Conservation (phyloP, 2,329 filamentous ascomycete genomes). For the Xylaria sp. region DNA sequence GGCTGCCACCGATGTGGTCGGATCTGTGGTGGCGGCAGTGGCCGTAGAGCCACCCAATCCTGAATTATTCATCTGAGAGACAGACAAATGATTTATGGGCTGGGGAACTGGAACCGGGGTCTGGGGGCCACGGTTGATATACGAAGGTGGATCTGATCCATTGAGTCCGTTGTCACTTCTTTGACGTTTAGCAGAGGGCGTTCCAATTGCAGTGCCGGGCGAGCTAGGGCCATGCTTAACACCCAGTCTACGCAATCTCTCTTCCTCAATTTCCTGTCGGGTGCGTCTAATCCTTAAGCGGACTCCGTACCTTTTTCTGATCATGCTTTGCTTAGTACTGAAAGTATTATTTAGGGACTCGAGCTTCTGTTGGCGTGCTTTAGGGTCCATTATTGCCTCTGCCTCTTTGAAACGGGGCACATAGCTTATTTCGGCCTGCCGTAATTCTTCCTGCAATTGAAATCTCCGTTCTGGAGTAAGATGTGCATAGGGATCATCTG, state of each 20-base stretch:
- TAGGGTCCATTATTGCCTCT: slow-evolving; percentile 44
- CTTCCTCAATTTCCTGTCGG: slow-evolving; percentile 52
- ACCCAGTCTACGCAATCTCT: slow-evolving; percentile 49
- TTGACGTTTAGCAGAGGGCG: slow-evolving; percentile 38
- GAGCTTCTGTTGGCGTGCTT: slow-evolving; percentile 42
- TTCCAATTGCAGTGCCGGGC: slow-evolving; percentile 16
- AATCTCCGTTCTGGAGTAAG: slow-evolving; percentile 43
- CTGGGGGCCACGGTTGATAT: not conserved
- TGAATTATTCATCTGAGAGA: slow-evolving; percentile 37
- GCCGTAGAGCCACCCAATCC: slow-evolving; percentile 38
- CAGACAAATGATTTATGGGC: slow-evolving; percentile 33
- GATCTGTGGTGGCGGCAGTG: slow-evolving; percentile 36
- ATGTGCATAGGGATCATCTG: slow-evolving; percentile 52
- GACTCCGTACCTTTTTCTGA: slow-evolving; percentile 64
- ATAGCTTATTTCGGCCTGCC: slow-evolving; percentile 47
- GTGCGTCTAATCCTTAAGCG: slow-evolving; percentile 56
- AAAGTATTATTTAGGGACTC: slow-evolving; percentile 57
- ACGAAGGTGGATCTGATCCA: not conserved
- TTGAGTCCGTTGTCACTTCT: slow-evolving; percentile 31
- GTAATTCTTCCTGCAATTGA: slow-evolving; percentile 47
- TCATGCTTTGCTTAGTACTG: slow-evolving; percentile 61
- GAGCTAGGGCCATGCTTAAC: slow-evolving; percentile 36
- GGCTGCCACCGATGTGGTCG: not conserved
- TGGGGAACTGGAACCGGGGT: slow-evolving; percentile 1
- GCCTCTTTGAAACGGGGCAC: slow-evolving; percentile 51